Percentiles rank a stretch among this genome's conserved stretches.
Conservation (phyloP, 805 yeast species). For the Wickerhamomyces strasburgensis region DNA sequence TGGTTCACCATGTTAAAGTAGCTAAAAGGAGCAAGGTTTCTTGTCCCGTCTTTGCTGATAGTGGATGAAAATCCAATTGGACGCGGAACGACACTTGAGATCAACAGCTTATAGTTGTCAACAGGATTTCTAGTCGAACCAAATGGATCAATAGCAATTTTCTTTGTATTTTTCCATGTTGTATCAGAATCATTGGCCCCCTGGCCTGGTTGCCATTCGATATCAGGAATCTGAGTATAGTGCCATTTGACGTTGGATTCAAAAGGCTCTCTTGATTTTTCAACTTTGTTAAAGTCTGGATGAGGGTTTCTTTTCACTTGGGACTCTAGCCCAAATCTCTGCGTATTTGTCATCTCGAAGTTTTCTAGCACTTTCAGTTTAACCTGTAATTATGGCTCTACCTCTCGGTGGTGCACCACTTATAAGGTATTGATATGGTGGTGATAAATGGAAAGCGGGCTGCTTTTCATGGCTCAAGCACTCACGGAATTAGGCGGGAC, state of each 20-base stretch:
- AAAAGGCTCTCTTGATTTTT: constrained; percentile 20
- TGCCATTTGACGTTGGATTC: constrained; percentile 14
- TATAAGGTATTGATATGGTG: too few species aligned
- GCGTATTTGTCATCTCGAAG: too few species aligned
- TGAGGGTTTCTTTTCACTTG: constrained; percentile 2
- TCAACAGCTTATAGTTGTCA: constrained; percentile 44
- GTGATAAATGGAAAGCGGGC: too few species aligned
- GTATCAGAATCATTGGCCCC: constrained; percentile 25
- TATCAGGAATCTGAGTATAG: constrained; percentile 20
- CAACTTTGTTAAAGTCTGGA: constrained; percentile 30
- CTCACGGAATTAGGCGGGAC: too few species aligned
- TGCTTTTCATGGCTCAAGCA: too few species aligned
- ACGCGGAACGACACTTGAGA: constrained; percentile 52
- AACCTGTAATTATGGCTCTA: too few species aligned
- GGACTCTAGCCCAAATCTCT: too few species aligned
- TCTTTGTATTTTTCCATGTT: constrained; percentile 27
- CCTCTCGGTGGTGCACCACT: too few species aligned
- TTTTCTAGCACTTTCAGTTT: too few species aligned
- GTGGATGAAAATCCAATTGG: constrained; percentile 59
- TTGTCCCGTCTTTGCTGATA: constrained; percentile 34
- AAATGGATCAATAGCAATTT: constrained; percentile 36
- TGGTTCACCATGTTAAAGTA: constrained; percentile 41
- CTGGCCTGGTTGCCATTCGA: constrained; percentile 29
- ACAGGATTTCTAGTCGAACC: constrained; percentile 23
- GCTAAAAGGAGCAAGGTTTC: constrained; percentile 59